phyloP scores from a whole-genome alignment of 2,329 filamentous ascomycete species.

The Aspergillus novoparasiticus region DNA sequence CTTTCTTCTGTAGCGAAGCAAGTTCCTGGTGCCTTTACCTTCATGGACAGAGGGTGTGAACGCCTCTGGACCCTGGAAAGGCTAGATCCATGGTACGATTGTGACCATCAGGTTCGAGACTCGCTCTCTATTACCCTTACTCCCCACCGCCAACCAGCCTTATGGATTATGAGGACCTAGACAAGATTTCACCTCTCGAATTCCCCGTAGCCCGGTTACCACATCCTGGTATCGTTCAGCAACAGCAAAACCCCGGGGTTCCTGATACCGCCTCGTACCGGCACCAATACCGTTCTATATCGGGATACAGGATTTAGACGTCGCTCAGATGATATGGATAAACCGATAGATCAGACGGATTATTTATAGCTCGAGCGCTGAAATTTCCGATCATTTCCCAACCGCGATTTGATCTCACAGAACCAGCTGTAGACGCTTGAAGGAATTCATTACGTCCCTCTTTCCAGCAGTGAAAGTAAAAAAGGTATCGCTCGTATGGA shows the following conservation, averaged over 20 bases:
- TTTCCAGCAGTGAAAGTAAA: not conserved
- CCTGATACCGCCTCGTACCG: conserved; percentile 20
- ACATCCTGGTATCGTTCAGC: not conserved
- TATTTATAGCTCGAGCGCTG: not conserved
- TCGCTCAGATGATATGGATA: not conserved
- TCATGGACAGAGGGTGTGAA: not conserved
- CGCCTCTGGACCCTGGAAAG: conserved; percentile 2
- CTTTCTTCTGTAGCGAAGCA: not conserved
- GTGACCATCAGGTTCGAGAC: not conserved
- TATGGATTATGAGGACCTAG: not conserved
- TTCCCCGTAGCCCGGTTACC: not conserved
- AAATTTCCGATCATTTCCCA: not conserved
- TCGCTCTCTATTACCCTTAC: not conserved
- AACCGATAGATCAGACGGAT: not conserved
- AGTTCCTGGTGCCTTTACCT: conserved; percentile 8
- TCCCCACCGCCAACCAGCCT: not conserved
- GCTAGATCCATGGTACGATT: not conserved
- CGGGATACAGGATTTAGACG: not conserved
- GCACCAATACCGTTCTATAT: conserved; percentile 1
- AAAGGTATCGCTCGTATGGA: not conserved
- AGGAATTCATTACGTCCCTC: conserved; percentile 5
- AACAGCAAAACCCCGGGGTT: conserved; percentile 12
- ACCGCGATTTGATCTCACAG: not conserved
- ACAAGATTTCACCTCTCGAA: not conserved
- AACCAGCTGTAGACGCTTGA: not conserved